A percentile compares a stretch with the other conserved stretches of the same genome.
These are phyloP conservation scores for Sporothrix dimorphospora DNA, from an alignment of 2,329 filamentous ascomycete species.

Conservation along the genomic window DNA sequence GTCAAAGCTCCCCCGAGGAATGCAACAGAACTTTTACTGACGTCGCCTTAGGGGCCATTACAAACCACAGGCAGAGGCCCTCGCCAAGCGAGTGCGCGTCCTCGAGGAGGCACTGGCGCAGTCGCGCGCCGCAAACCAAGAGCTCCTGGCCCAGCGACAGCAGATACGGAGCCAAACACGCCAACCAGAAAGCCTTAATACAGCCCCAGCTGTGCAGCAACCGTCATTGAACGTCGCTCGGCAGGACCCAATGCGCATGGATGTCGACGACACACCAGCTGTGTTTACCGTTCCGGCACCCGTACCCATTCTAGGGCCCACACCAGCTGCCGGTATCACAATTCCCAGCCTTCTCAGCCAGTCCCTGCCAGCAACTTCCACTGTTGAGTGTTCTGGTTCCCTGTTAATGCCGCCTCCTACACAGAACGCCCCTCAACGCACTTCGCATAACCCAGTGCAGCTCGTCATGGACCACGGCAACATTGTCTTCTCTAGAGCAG, in stretches of 20 bases:
- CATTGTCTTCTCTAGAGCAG: neutral
- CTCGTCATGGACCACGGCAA: neutral
- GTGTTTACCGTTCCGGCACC: neutral
- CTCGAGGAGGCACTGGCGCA: constrained; percentile 27
- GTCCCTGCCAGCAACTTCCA: neutral
- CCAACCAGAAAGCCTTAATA: neutral
- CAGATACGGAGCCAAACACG: neutral
- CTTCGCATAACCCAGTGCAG: neutral
- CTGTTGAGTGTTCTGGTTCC: neutral
- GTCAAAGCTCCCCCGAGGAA: neutral
- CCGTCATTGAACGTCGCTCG: neutral
- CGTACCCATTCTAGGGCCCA: neutral
- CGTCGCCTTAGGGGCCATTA: constrained; percentile 24
- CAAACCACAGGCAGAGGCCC: constrained; percentile 30
- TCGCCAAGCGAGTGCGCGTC: constrained; percentile 19
- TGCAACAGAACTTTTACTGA: neutral
- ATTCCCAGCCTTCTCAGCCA: neutral
- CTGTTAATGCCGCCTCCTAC: neutral
- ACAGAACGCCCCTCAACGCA: neutral
- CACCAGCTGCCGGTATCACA: neutral
- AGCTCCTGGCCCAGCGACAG: neutral
- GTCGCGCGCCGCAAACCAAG: constrained; percentile 19
- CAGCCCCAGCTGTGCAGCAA: neutral
- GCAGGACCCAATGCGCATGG: neutral
- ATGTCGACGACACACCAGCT: neutral